phyloP scores from a whole-genome alignment of 2,329 filamentous ascomycete species.

The Thelonectria olida region DNA sequence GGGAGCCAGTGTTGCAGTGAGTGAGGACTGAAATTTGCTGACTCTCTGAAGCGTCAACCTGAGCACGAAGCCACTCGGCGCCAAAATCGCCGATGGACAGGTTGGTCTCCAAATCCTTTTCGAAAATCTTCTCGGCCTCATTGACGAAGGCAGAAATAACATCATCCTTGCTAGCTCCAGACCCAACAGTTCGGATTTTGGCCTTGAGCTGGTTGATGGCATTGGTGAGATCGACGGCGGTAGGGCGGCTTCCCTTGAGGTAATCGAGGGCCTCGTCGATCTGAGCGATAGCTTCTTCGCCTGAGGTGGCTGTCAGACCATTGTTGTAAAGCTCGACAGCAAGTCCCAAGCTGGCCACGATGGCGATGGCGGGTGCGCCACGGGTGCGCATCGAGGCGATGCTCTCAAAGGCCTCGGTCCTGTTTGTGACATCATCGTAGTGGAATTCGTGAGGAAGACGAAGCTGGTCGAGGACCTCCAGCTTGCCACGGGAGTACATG shows the following conservation, averaged over 20 bases:
- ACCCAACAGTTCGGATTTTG: constrained; percentile 62
- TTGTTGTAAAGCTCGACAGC: constrained; percentile 81
- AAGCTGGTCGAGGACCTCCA: constrained; percentile 86
- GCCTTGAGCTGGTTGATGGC: constrained; percentile 83
- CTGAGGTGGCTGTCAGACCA: constrained; percentile 51
- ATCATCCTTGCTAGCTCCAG: constrained; percentile 52
- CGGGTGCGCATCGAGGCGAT: constrained; percentile 83
- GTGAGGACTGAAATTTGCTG: constrained; percentile 81
- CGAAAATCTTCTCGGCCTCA: constrained; percentile 86
- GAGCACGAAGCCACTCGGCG: constrained; percentile 80
- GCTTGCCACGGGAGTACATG: constrained; percentile 75
- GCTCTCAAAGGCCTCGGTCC: constrained; percentile 81
- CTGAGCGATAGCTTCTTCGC: constrained; percentile 71
- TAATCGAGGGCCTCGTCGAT: constrained; percentile 84
- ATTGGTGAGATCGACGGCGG: constrained; percentile 93
- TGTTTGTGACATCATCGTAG: constrained; percentile 76
- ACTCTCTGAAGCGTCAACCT: constrained; percentile 59
- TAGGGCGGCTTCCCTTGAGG: constrained; percentile 87
- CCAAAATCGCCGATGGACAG: constrained; percentile 84
- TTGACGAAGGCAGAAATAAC: constrained; percentile 78
- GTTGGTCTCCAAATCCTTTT: constrained; percentile 89
- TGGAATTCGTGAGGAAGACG: constrained; percentile 81
- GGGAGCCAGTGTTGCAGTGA: constrained; percentile 97
- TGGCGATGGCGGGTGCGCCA: constrained; percentile 92
- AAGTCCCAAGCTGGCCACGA: constrained; percentile 90